phyloP scores from a whole-genome alignment of 192 early-diverging fungal species.

The Entomortierella beljakovae region DNA sequence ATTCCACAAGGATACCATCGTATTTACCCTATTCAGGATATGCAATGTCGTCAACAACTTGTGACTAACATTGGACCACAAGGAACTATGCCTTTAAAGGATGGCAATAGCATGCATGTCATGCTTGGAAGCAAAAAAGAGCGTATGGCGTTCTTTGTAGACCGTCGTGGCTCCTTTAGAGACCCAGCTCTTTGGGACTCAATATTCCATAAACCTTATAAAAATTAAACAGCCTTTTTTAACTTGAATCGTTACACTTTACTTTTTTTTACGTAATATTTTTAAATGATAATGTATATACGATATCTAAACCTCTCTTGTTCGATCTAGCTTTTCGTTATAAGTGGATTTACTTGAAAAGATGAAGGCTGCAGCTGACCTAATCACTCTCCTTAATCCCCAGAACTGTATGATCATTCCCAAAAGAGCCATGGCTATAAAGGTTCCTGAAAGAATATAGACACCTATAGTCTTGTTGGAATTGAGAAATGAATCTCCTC shows the following conservation, averaged over 20 bases:
- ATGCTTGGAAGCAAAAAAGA: conserved; percentile 52
- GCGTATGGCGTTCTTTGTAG: conserved; percentile 50
- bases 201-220: conserved; percentile 34
- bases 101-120: conserved; percentile 40
- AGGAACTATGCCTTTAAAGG: conserved; percentile 29
- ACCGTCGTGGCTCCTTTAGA: conserved; percentile 32
- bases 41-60: conserved; percentile 48
- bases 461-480: conserved; percentile 17
- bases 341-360: no score
- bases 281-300: no score
- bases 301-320: no score
- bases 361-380: no score
- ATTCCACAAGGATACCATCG: conserved; percentile 44
- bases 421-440: conserved; percentile 10
- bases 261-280: no score
- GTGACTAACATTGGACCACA: conserved; percentile 43
- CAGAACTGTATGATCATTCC: conserved; percentile 19
- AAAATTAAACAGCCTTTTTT: no score
- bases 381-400: conserved; percentile 1
- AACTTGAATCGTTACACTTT: no score
- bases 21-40: conserved; percentile 45
- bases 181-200: conserved; percentile 46
- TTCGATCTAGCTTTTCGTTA: no score
- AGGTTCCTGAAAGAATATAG: conserved; percentile 13
- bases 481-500: conserved; percentile 43